phyloP scores from a whole-genome alignment of 306 rosid genomes.

The barrel medic (Medicago truncatula) region MtrunA17r5.0-ANR NC_053048.1:42573001-42573500 shows the following conservation, averaged over 20 bases:
- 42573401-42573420: constrained; percentile 32
- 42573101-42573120: neutral
- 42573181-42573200: constrained; percentile 15
- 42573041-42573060: too few relatives aligned
- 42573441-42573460: neutral
- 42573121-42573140: constrained; percentile 42
- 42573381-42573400: constrained; percentile 26
- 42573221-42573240: neutral
- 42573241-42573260: constrained; percentile 10
- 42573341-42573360: constrained; percentile 41
- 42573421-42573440: constrained; percentile 10
- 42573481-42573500: constrained; percentile 12
- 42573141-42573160: constrained; percentile 34
- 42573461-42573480: constrained; percentile 20
- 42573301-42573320: constrained; percentile 47
- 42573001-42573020: too few relatives aligned
- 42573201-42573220: constrained; percentile 41
- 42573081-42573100: neutral
- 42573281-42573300: constrained; percentile 50
- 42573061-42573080: too few relatives aligned
- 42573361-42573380: constrained; percentile 43
- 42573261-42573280: constrained; percentile 44
- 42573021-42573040: too few relatives aligned
- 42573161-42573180: constrained; percentile 34
- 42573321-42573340: constrained; percentile 8